A percentile compares a stretch with the other conserved stretches of the same genome.
Conservation (phyloP, 768 basidiomycete species). For the Lactarius sp. region DNA sequence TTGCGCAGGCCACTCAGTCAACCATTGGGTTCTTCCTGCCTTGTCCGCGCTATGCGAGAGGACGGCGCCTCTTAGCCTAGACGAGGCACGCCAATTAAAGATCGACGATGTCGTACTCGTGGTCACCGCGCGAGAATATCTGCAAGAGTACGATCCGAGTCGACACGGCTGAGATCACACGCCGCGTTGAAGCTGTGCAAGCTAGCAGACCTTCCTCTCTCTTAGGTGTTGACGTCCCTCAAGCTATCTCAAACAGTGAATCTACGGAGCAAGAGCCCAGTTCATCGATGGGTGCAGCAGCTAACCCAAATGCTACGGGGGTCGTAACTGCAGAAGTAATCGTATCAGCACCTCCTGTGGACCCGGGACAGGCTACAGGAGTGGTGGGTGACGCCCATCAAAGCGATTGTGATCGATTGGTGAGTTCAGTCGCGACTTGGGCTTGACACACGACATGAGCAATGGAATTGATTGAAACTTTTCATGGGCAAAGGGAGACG, state of each 20-base stretch:
- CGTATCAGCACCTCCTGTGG: too few relatives aligned
- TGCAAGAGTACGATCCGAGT: neutral
- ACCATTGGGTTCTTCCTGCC: neutral
- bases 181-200: neutral
- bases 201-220: neutral
- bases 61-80: neutral
- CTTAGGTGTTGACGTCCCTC: neutral
- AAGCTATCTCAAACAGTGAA: neutral
- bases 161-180: neutral
- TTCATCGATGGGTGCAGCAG: neutral
- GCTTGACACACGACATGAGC: too few relatives aligned
- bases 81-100: slow-evolving; percentile 5
- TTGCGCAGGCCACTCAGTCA: neutral
- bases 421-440: too few relatives aligned
- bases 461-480: too few relatives aligned
- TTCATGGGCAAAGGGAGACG: too few relatives aligned
- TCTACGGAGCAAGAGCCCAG: neutral
- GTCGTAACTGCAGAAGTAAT: too few relatives aligned
- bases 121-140: slow-evolving; percentile 7
- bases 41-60: slow-evolving; percentile 3
- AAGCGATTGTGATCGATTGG: too few relatives aligned
- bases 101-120: slow-evolving; percentile 15
- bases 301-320: too few relatives aligned
- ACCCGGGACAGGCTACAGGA: too few relatives aligned
- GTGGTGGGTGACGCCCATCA: too few relatives aligned